These are phyloP conservation scores for Auriscalpium orientale DNA, from an alignment of 768 basidiomycete species.

Conservation along the genomic window DNA sequence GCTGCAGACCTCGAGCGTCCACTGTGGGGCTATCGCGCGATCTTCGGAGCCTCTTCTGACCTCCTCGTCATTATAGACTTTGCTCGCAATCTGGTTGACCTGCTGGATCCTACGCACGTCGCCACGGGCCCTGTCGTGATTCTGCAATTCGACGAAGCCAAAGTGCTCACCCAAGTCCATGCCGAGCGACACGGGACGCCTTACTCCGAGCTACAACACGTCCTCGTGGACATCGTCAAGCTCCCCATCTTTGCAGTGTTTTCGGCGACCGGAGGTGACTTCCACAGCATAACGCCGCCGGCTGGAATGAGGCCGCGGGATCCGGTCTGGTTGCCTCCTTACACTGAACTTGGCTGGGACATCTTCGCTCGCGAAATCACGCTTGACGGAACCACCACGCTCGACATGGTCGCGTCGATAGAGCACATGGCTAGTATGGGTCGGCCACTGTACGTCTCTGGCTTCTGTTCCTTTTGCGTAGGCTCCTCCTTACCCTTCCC, in stretches of 20 bases:
- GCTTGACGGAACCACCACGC: neutral
- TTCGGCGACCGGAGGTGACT: conserved; percentile 18
- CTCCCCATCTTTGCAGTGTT: conserved; percentile 18
- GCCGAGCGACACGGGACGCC: neutral
- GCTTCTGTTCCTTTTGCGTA: neutral
- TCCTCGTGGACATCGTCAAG: conserved; percentile 4
- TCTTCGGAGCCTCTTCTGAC: too few relatives aligned
- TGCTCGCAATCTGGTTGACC: too few relatives aligned
- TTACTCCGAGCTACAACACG: conserved; percentile 10
- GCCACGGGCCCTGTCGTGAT: conserved; percentile 6
- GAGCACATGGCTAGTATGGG: conserved; percentile 18
- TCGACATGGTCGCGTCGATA: conserved; percentile 14
- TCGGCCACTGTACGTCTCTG: conserved; percentile 19
- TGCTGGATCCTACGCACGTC: too few relatives aligned
- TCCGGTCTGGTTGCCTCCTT: conserved; percentile 10
- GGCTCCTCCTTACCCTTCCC: neutral
- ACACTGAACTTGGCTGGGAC: conserved; percentile 20
- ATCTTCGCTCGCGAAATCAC: conserved; percentile 13
- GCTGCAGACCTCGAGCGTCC: too few relatives aligned
- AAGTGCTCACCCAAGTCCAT: conserved; percentile 6
- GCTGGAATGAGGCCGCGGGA: neutral
- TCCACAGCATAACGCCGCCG: conserved; percentile 7
- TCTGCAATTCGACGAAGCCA: conserved; percentile 20
- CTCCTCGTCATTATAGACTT: too few relatives aligned
- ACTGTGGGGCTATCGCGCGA: too few relatives aligned